Base-by-base conservation (phyloP, 768 basidiomycete species). In the Mycena leptocephala region DNA sequence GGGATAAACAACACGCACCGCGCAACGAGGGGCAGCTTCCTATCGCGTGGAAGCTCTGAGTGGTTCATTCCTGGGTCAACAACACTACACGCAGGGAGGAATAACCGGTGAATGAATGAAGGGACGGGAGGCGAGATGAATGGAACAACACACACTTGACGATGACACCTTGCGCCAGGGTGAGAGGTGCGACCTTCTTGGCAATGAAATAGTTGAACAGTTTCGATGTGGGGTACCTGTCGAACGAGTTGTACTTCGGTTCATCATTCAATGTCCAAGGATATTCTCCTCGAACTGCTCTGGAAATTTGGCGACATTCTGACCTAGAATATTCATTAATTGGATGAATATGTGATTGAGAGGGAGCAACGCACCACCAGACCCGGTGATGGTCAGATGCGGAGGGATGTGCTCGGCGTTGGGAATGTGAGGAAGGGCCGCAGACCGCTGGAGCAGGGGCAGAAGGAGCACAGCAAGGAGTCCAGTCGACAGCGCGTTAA, bases 401-500 rank as follows among this genome's bases (percentile, higher is more conserved):
- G 71, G 71, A 6, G 53, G 33, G 53, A 65, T 28, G 35, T 72
- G 62, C 7, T 35, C 24, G 16, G 46, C 24, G 24, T 26, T 39
- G 8, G 71, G 62, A 30, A 64, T 13, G 3, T 11, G 5, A 0
- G 46, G 58, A 5, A 65, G 71, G 3, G 4, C n/a, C 9, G 37
- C 61, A 24, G 71, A 65, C 9, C 22, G 53, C 32, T 72, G 48
- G 10, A 72, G 62, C 2, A 65, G 26, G 3, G 61, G 61, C 16
- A 72, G 71, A 14, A 72, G 37, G 5, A 65, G 33, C 3, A 72
- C 62, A 8, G 51, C 71, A 5, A 72, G 71, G 24, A 72, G 62
- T 13, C 71, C 71, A 16, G 71, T 72, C 18, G 71, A 51, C 26
- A 72, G 5, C 13, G 48, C 46, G 35, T 72, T 72, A 33, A 72